Conservation (phyloP, 208 protist genomes). For the Trypanosoma melophagium region DNA sequence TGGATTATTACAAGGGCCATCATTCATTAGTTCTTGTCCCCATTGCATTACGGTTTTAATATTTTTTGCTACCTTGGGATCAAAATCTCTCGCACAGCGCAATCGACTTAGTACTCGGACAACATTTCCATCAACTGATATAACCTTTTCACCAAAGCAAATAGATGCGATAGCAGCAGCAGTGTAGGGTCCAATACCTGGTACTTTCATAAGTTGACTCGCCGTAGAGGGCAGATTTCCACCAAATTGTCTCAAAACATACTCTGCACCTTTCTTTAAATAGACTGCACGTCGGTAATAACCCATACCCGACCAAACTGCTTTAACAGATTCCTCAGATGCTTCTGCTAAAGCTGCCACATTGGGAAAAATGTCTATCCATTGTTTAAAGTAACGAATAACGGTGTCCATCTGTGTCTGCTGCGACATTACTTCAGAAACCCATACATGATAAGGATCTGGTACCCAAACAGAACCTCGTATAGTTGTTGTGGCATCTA, state of each 20-base stretch:
- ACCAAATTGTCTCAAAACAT: conserved; percentile 53
- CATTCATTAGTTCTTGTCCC: conserved; percentile 63
- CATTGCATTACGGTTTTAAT: conserved; percentile 51
- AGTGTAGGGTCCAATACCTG: conserved; percentile 93
- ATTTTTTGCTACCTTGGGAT: conserved; percentile 72
- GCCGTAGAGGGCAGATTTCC: conserved; percentile 42
- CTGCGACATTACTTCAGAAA: conserved; percentile 95
- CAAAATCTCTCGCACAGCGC: conserved; percentile 61
- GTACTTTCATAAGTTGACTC: conserved; percentile 67
- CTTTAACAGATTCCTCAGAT: conserved; percentile 81
- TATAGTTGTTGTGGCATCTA: background rate
- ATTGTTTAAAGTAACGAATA: conserved; percentile 83
- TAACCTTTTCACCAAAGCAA: conserved; percentile 70
- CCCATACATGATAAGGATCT: conserved; percentile 91
- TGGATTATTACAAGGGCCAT: conserved; percentile 33
- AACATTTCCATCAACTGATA: conserved; percentile 92
- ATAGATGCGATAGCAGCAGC: conserved; percentile 92
- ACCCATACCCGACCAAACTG: conserved; percentile 90
- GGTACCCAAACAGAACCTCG: conserved; percentile 12
- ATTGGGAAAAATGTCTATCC: conserved; percentile 90
- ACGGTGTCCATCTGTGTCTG: conserved; percentile 94
- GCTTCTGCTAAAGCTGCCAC: conserved; percentile 72
- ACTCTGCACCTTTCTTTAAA: conserved; percentile 84
- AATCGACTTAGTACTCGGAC: conserved; percentile 90
- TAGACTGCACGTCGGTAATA: conserved; percentile 92